phyloP scores from a whole-genome alignment of 768 basidiomycete genomes.

The Tricholoma matsutake region DNA sequence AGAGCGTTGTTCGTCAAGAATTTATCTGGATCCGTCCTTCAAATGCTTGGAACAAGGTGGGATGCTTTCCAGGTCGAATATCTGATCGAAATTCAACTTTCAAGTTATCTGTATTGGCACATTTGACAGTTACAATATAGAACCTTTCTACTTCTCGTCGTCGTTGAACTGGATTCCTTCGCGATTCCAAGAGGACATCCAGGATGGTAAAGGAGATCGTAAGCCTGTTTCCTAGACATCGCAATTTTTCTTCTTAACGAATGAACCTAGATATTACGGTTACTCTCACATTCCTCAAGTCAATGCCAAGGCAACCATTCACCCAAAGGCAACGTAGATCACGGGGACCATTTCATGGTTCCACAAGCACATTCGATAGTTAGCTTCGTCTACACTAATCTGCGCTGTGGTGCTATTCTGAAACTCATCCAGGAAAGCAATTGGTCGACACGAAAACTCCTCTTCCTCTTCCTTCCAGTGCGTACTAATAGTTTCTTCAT shows the following conservation, averaged over 20 bases:
- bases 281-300: conserved; percentile 51
- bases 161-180: conserved; percentile 68
- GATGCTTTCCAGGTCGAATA: conserved; percentile 31
- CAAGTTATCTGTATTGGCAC: not conserved
- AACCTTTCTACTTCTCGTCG: conserved; percentile 68
- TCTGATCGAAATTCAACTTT: not conserved
- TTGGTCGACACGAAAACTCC: conserved; percentile 42
- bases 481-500: conserved; percentile 1
- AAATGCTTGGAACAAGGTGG: conserved; percentile 60
- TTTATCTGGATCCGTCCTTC: conserved; percentile 48
- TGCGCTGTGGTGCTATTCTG: not conserved
- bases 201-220: conserved; percentile 48
- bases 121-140: conserved; percentile 46
- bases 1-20: conserved; percentile 52
- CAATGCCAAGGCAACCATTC: conserved; percentile 27
- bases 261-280: conserved; percentile 52
- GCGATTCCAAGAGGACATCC: conserved; percentile 52
- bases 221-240: conserved; percentile 16
- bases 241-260: not conserved
- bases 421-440: conserved; percentile 18
- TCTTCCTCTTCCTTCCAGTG: conserved; percentile 31
- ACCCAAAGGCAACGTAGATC: not conserved
- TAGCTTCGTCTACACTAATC: not conserved
- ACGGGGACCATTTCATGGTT: conserved; percentile 2
- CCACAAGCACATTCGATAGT: conserved; percentile 9